These are phyloP conservation scores for Phanerochaete sordida DNA, from an alignment of 768 basidiomycete genomes.

Conservation along the genomic window DNA sequence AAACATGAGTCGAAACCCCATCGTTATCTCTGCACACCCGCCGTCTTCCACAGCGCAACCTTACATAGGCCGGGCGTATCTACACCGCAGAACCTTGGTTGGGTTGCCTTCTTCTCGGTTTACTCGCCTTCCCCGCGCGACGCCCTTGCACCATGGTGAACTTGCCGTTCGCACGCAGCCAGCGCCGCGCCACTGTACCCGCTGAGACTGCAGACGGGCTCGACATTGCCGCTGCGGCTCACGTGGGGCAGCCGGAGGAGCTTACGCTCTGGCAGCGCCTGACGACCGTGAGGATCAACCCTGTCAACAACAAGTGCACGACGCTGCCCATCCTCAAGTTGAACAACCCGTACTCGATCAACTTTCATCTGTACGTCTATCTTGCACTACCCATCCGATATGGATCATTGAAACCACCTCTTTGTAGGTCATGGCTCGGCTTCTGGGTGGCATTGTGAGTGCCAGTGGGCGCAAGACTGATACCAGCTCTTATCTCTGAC, in stretches of 20 bases:
- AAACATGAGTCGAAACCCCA: background rate
- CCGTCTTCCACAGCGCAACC: background rate
- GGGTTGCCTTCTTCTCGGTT: background rate
- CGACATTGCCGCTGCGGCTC: background rate
- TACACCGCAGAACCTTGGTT: background rate
- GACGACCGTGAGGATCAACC: slow-evolving; percentile 34
- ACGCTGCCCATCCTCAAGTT: slow-evolving; percentile 51
- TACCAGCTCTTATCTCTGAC: background rate
- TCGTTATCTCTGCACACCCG: background rate
- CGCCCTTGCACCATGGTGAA: background rate
- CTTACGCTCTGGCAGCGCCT: slow-evolving; percentile 11
- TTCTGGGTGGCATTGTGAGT: slow-evolving; percentile 49
- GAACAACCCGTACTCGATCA: slow-evolving; percentile 41
- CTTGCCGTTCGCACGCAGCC: background rate
- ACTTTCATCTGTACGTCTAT: slow-evolving; percentile 45
- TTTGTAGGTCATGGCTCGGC: slow-evolving; percentile 30
- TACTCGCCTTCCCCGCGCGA: background rate
- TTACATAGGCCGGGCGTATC: background rate
- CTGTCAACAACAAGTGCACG: slow-evolving; percentile 47
- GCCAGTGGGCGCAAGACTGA: background rate
- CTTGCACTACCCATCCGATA: background rate
- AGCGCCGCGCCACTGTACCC: background rate
- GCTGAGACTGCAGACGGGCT: background rate
- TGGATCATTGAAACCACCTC: background rate
- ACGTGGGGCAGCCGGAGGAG: background rate